phyloP scores from a whole-genome alignment of 2,329 filamentous ascomycete species.

The Aspergillus nomiae region DNA sequence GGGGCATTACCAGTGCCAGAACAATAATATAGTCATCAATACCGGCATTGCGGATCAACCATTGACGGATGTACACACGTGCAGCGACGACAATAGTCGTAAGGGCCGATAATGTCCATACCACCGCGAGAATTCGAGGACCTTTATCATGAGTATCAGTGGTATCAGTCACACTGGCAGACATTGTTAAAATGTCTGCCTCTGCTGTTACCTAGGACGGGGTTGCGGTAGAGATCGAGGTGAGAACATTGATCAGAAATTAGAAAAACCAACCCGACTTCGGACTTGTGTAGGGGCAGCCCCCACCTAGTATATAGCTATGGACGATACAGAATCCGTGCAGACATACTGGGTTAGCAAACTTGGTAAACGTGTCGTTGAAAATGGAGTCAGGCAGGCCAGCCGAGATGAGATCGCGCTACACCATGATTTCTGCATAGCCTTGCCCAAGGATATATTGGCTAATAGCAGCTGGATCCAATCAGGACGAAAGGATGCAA shows the following conservation, averaged over 20 bases:
- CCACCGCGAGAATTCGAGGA: conserved; percentile 34
- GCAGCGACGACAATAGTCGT: conserved; percentile 34
- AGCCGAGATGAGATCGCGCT: neutral
- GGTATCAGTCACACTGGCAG: neutral
- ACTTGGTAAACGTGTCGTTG: neutral
- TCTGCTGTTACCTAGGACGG: neutral
- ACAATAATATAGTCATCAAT: conserved; percentile 43
- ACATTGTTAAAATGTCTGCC: neutral
- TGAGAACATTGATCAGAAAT: neutral
- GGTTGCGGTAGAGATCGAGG: neutral
- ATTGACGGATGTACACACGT: conserved; percentile 36
- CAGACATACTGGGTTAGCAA: too few relatives aligned
- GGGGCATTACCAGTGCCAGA: conserved; percentile 31
- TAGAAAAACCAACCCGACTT: neutral
- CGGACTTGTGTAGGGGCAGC: neutral
- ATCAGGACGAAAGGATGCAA: neutral
- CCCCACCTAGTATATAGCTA: neutral
- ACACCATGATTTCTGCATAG: neutral
- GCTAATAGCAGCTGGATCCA: neutral
- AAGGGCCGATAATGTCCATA: conserved; percentile 34
- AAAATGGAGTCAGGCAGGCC: neutral
- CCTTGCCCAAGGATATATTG: neutral
- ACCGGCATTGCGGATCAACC: conserved; percentile 35
- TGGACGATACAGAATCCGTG: neutral
- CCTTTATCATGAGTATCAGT: conserved; percentile 32